A percentile compares a stretch with the other conserved stretches of the same genome.
Evolutionary conservation across 2,329 filamentous ascomycete species (phyloP).

Genomic region (Canariomyces notabilis): DNA sequence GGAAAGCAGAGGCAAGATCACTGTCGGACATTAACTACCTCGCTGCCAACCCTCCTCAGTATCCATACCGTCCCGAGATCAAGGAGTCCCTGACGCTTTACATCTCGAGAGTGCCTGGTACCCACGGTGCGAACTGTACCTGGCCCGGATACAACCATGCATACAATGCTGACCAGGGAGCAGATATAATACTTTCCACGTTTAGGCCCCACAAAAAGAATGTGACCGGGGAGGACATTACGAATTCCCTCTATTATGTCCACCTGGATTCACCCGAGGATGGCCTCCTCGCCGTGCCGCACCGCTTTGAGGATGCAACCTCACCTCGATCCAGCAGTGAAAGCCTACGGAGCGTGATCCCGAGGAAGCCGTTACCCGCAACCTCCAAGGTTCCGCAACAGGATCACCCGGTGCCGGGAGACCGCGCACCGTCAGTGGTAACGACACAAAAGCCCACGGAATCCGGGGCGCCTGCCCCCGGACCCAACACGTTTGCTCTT

Average conservation of each 20-base stretch:
- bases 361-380: slow-evolving; percentile 47
- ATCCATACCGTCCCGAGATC: slow-evolving; percentile 70
- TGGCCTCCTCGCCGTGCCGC: slow-evolving; percentile 32
- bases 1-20: slow-evolving; percentile 70
- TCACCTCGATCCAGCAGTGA: slow-evolving; percentile 42
- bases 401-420: slow-evolving; percentile 1
- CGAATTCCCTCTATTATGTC: slow-evolving; percentile 84
- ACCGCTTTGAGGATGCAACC: slow-evolving; percentile 25
- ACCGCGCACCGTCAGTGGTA: background rate
- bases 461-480: background rate
- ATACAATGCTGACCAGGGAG: slow-evolving; percentile 21
- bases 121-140: slow-evolving; percentile 57
- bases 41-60: slow-evolving; percentile 80
- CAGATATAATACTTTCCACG: slow-evolving; percentile 88
- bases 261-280: slow-evolving; percentile 68
- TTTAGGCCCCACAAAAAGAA: slow-evolving; percentile 85
- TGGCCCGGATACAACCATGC: background rate
- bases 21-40: slow-evolving; percentile 73
- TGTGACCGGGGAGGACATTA: slow-evolving; percentile 81
- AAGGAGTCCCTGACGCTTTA: slow-evolving; percentile 77
- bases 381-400: slow-evolving; percentile 20
- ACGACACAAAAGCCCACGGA: background rate
- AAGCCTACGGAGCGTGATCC: slow-evolving; percentile 39
- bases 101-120: slow-evolving; percentile 88
- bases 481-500: background rate